A percentile compares a stretch with the other conserved stretches of the same genome.
These are phyloP conservation scores for Pseudoturritis turrita DNA, from an alignment of 345 rosid genomes.

Conservation along the genomic window DNA sequence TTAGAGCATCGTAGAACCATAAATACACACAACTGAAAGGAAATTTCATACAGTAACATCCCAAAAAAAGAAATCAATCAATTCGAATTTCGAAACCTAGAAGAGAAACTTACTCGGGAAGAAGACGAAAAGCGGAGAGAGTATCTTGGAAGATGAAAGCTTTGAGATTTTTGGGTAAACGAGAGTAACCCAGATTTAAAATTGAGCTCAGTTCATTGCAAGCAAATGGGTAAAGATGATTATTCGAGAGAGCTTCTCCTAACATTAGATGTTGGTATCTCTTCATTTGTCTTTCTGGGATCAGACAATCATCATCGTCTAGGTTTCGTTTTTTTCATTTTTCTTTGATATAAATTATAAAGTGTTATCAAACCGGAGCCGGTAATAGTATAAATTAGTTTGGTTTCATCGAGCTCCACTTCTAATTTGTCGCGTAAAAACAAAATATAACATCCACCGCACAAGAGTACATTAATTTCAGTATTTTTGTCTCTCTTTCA, in stretches of 20 bases:
- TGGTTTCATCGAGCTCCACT: too few relatives aligned
- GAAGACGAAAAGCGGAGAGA: slow-evolving; percentile 71
- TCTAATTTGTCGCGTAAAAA: too few relatives aligned
- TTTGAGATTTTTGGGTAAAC: slow-evolving; percentile 57
- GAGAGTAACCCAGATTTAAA: slow-evolving; percentile 42
- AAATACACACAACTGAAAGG: background rate
- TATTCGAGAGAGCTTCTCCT: slow-evolving; percentile 41
- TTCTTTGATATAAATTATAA: too few relatives aligned
- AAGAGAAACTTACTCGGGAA: slow-evolving; percentile 50
- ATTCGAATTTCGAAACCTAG: background rate
- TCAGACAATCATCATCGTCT: background rate
- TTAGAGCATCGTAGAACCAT: background rate
- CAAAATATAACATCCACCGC: too few relatives aligned
- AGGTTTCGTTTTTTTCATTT: background rate
- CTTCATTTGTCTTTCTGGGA: slow-evolving; percentile 18
- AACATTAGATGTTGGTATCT: slow-evolving; percentile 53
- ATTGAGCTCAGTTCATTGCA: slow-evolving; percentile 69
- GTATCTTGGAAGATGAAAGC: slow-evolving; percentile 58
- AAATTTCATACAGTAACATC: background rate
- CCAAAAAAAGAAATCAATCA: background rate
- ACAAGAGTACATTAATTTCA: too few relatives aligned
- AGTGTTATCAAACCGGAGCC: background rate
- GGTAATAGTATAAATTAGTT: background rate
- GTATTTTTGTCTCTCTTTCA: too few relatives aligned
- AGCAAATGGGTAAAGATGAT: slow-evolving; percentile 53